A percentile compares a stretch with the other conserved stretches of the same genome.
Conservation (phyloP, 1,139 yeast genomes). For the Yamadazyma jaroonii region DNA sequence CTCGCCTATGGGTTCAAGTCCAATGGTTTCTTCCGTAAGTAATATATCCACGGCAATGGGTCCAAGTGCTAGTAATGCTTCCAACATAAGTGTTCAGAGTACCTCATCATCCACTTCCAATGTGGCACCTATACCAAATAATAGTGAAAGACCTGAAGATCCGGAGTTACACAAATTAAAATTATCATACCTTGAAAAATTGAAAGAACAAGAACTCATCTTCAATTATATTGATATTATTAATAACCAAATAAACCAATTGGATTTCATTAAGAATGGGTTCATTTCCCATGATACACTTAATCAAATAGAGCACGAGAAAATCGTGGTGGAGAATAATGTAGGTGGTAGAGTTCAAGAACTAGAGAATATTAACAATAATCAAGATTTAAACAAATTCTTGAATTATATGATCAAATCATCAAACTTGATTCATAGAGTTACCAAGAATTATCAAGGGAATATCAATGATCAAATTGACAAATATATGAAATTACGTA, state of each 20-base stretch:
- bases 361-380: conserved; percentile 39
- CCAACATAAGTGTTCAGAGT: neutral
- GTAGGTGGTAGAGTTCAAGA: conserved; percentile 23
- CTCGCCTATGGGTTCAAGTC: neutral
- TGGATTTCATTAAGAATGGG: conserved; percentile 46
- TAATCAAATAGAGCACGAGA: conserved; percentile 15
- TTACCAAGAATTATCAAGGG: conserved; percentile 28
- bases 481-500: conserved; percentile 26
- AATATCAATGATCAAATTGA: conserved; percentile 34
- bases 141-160: neutral
- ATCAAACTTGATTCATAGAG: conserved; percentile 40
- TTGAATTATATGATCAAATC: conserved; percentile 40
- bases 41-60: neutral
- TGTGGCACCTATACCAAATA: neutral
- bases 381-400: conserved; percentile 43
- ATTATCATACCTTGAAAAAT: conserved; percentile 33
- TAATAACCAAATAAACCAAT: conserved; percentile 44
- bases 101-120: neutral
- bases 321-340: neutral
- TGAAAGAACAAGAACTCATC: conserved; percentile 46
- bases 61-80: neutral
- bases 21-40: neutral
- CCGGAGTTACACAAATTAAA: conserved; percentile 26
- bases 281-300: conserved; percentile 46
- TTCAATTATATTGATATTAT: conserved; percentile 45